These are phyloP conservation scores for Saturnispora sekii DNA, from an alignment of 805 yeast species.

Conservation along the genomic window DNA sequence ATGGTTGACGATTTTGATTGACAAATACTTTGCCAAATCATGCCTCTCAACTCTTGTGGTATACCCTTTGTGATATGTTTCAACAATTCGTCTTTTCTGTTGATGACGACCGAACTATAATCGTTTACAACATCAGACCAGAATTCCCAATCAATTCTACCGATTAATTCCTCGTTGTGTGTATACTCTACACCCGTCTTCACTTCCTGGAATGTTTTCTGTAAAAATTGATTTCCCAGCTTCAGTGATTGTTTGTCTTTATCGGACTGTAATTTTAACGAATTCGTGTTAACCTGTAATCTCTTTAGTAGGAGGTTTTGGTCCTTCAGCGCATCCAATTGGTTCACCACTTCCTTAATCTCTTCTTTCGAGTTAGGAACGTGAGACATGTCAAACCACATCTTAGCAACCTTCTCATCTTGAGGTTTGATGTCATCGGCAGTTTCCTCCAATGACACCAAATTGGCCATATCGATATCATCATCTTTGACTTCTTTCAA, in stretches of 20 bases:
- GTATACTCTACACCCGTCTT: conserved; percentile 36
- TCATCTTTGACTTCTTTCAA: no score
- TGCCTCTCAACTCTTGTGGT: conserved; percentile 78
- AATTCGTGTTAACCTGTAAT: conserved; percentile 44
- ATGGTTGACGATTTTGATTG: conserved; percentile 60
- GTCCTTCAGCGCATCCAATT: conserved; percentile 28
- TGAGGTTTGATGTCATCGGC: no score
- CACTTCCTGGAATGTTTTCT: conserved; percentile 37
- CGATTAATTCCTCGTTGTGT: conserved; percentile 23
- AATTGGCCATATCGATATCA: no score
- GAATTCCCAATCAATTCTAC: conserved; percentile 67
- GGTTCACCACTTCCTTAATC: conserved; percentile 12
- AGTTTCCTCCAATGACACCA: no score
- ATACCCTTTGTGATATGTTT: conserved; percentile 63
- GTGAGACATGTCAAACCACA: background rate
- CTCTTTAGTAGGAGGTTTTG: conserved; percentile 55
- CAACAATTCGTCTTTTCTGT: conserved; percentile 50
- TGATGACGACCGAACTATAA: conserved; percentile 55
- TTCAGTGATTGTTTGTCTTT: conserved; percentile 43
- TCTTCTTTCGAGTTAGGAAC: background rate
- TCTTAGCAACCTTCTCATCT: no score
- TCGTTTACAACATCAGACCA: conserved; percentile 81
- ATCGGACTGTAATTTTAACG: conserved; percentile 39
- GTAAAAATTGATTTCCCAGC: conserved; percentile 37
- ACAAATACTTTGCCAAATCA: conserved; percentile 86